Base-by-base conservation (phyloP, 2,329 filamentous ascomycete genomes). In the Colletotrichum tropicicola region DNA sequence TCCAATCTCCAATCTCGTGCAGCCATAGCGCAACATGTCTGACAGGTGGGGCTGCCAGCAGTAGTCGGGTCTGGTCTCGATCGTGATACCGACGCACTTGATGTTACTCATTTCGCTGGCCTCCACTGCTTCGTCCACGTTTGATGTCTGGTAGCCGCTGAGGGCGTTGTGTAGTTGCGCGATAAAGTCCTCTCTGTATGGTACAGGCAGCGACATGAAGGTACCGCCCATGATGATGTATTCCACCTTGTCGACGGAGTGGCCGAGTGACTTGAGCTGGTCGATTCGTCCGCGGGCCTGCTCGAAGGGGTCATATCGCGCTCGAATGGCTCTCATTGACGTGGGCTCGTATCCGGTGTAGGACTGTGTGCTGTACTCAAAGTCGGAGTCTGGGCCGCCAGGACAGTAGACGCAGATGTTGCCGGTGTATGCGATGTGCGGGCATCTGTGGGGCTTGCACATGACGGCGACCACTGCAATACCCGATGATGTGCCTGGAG, bases 171-270 rank as follows among this genome's bases (percentile, higher is more conserved):
- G 96, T 53, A 99, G 85, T 74, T 98, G 95, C 1, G 94, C 91
- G 65, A 99, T 97, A 73, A 99, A 99, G 60, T 92, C 89, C 67
- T 99, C 93, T 27, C 96, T 86, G 78, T 99, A 99, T 23, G 91
- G 89, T 72, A 94, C 90, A 8, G 95, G 87, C 25, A 99, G 81
- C 3, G 95, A 98, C 97, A 99, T 99, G 80, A 99, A 99, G 0
- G 96, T 99, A 70, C 96, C 96, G 65, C 96, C 96, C 96, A 99
- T 99, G 76, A 99, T 97, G 75, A 99, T 99, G 78, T 98, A 99
- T 82, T 99, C 96, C 23, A 99, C 96, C 78, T 99, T 99, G 81
- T 99, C 96, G 49, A 99, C 96, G 47, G 93, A 97, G 78, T 99
- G 96, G 1, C 96, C 96, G 0, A 99, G 85, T 2, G 93, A 92